Percentiles rank a stretch among this genome's conserved stretches.
Evolutionary conservation across 106 monocot species (phyloP).

Genomic region (Phalaenopsis equestris): DNA sequence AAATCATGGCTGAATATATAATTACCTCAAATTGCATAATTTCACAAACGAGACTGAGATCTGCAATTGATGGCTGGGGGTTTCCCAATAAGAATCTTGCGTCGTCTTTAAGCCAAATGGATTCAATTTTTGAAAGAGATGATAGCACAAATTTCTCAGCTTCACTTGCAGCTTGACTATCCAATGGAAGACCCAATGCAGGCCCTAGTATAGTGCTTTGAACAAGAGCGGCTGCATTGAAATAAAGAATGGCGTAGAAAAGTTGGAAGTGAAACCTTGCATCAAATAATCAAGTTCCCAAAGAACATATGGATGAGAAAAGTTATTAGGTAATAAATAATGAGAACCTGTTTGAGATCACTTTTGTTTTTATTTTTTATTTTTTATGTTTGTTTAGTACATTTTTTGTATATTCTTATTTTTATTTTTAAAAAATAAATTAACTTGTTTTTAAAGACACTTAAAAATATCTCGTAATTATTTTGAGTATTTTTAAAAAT

Average conservation of each 20-base stretch:
- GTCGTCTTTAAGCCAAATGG: constrained; percentile 72
- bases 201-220: constrained; percentile 47
- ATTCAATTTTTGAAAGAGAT: constrained; percentile 64
- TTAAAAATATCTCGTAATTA: too few species aligned
- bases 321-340: too few species aligned
- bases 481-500: too few species aligned
- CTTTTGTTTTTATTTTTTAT: too few species aligned
- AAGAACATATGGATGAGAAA: neutral
- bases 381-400: too few species aligned
- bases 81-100: constrained; percentile 68
- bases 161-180: constrained; percentile 55
- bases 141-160: constrained; percentile 46
- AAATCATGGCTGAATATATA: too few species aligned
- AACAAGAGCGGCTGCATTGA: constrained; percentile 39
- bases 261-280: neutral
- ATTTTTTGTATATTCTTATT: too few species aligned
- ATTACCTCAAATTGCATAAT: constrained; percentile 91
- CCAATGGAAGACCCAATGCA: constrained; percentile 50
- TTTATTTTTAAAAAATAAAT: too few species aligned
- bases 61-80: constrained; percentile 82
- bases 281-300: neutral
- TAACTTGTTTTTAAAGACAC: too few species aligned
- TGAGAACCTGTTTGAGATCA: too few species aligned
- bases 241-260: neutral
- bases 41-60: constrained; percentile 93